Conservation (phyloP, 139 green algal species). For the Chlorella sorokiniana region DNA sequence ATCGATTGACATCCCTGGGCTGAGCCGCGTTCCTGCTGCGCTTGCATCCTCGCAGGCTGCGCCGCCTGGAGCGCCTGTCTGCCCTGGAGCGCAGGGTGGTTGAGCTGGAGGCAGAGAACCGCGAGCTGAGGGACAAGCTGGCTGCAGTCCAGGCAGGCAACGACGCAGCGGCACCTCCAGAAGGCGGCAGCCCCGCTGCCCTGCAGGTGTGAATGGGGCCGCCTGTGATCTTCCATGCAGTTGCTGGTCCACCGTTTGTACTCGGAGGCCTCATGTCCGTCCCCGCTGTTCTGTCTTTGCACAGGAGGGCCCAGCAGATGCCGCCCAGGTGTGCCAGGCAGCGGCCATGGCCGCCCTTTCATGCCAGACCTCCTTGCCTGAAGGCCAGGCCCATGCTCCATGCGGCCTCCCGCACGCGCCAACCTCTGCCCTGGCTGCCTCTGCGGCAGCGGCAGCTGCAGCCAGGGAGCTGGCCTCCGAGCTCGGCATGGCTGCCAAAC, state of each 20-base stretch:
- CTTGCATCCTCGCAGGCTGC: constrained; percentile 10
- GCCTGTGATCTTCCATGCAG: too few relatives aligned
- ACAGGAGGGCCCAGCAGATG: too few relatives aligned
- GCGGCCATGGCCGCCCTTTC: not conserved
- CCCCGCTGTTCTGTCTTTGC: too few relatives aligned
- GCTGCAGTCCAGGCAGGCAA: not conserved
- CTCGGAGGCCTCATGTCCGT: too few relatives aligned
- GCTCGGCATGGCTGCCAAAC: not conserved
- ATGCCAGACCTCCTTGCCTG: not conserved
- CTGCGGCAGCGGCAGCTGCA: not conserved
- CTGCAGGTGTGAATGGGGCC: too few relatives aligned
- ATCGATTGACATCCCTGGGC: not conserved
- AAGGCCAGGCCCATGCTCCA: not conserved
- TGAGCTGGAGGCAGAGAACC: constrained; percentile 40
- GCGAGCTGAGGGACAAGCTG: not conserved
- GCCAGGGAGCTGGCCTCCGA: not conserved
- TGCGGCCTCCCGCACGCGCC: not conserved
- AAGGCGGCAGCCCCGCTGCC: too few relatives aligned
- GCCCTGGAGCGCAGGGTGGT: constrained; percentile 30
- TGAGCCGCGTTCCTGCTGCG: not conserved
- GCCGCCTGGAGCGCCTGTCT: constrained; percentile 30
- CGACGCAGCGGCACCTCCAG: too few relatives aligned
- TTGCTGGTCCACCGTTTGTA: too few relatives aligned
- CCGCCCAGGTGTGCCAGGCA: not conserved
- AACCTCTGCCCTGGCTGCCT: not conserved